Base-by-base conservation (phyloP, 129 eudicot genomes). In the Silybum marianum region DNA sequence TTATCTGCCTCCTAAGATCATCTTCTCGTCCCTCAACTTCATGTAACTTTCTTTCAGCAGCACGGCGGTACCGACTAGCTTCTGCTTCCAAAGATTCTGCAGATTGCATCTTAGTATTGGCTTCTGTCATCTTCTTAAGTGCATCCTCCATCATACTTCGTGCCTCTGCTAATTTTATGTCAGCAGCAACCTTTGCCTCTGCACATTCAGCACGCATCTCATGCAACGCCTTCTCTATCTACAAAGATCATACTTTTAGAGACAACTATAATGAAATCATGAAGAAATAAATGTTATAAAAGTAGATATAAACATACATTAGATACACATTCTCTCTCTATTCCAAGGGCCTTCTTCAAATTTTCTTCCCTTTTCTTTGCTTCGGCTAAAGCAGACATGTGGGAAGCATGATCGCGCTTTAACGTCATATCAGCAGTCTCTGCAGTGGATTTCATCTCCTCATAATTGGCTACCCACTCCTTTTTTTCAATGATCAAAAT, bases 11-110 rank as follows among this genome's bases (percentile, higher is more conserved):
- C 70, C 97, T 87, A 58, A 95, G 88, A 82, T 95, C 99, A 89
- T 95, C 99, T 81, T 95, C 99, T 24, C 99, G 95, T 38, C 90
- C 91, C 87, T 95, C 98, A 82, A 91, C 92, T 87, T 95, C 99
- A 44, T 82, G 93, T 69, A 95, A 87, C 84, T 89, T 95, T 80
- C 99, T 93, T 87, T 90, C 97, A 46, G 99, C 97, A 38, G 89
- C 85, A 76, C 93, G 86, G 12, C 91, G 94, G 32, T 74, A 84
- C 28, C 98, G 78, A 80, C 75, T 83, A 39, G 92, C 95, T 81
- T 93, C 98, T 18, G 81, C 87, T 86, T 93, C 98, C 80, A 91
- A 82, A 62, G 92, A 89, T 75, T 95, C 91, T 48, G 92, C 99
- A 73, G 90, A 79, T 46, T 69, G 95, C 87, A 87, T 73, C 84